phyloP scores from a whole-genome alignment of 345 rosid genomes.

The Citrus medica region DNA sequence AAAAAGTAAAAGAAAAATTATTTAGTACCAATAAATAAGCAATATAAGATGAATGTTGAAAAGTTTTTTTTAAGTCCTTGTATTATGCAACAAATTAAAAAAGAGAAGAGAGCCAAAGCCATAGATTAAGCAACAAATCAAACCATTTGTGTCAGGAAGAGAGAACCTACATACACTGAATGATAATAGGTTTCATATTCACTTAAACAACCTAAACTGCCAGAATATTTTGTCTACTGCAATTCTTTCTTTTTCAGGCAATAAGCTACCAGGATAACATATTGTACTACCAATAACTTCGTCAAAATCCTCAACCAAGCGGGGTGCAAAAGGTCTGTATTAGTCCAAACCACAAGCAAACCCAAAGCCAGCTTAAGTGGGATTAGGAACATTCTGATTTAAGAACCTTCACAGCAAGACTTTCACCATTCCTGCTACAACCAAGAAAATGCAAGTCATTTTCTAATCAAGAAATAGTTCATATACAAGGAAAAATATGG shows the following conservation, averaged over 20 bases:
- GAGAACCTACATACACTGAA: background rate
- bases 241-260: background rate
- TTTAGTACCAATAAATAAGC: too few species aligned
- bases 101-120: background rate
- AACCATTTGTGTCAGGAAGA: background rate
- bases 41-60: background rate
- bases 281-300: background rate
- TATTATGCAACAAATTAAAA: background rate
- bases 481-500: background rate
- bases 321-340: background rate
- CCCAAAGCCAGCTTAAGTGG: background rate
- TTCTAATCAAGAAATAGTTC: background rate
- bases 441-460: background rate
- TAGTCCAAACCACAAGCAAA: background rate
- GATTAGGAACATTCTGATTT: background rate
- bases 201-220: background rate
- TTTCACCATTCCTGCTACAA: background rate
- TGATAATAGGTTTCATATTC: background rate
- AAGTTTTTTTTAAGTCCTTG: background rate
- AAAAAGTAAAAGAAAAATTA: too few species aligned
- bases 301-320: background rate
- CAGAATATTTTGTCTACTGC: background rate
- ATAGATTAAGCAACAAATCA: background rate
- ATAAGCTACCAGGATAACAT: background rate
- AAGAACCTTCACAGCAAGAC: background rate